Base-by-base conservation (phyloP, 495 filamentous ascomycete genomes). In the Pyronema domesticum region DNA sequence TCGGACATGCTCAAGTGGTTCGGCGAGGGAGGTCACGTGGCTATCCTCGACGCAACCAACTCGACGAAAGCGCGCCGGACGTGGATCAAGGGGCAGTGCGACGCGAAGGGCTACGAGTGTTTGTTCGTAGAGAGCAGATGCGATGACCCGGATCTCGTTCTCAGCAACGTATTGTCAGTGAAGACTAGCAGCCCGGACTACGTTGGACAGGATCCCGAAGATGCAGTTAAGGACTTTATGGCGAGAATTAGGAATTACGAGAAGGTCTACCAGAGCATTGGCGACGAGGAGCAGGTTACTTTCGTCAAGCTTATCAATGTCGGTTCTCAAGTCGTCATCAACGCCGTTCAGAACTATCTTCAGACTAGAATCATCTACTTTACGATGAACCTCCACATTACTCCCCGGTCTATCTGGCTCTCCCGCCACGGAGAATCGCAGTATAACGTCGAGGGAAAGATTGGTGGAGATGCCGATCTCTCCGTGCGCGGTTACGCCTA, bases 251-350 rank as follows among this genome's bases (percentile, higher is more conserved):
- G 81, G 58, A 94, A 95, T 66, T 98, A 98, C 67, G 91, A 98
- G 68, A 87, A 86, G 67, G 86, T 86, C 13, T 98, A 98, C 65
- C 77, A 94, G 70, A 87, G 85, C 0, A 86, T 98, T 61, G 79
- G 85, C 53, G 91, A 98, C 71, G 78, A 76, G 51, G 79, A 86
- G 52, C 91, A 98, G 72, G 76, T 86, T 56, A 95, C 91, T 19
- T 98, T 94, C 63, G 81, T 95, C 59, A 95, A 98, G 70, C 80
- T 98, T 59, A 94, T 98, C 74, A 82, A 98, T 67, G 89, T 98
- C 3, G 88, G 89, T 7, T 82, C 81, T 40, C 86, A 91, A 58
- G 89, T 95, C 57, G 85, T 95, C 61, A 95, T 98, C 74, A 98
- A 98, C 67, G 82, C 85, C 65, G 94, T 98, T 61, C 82, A 86